Base-by-base conservation (phyloP, 1,139 yeast species). In the Suhomyces guaymorum region DNA sequence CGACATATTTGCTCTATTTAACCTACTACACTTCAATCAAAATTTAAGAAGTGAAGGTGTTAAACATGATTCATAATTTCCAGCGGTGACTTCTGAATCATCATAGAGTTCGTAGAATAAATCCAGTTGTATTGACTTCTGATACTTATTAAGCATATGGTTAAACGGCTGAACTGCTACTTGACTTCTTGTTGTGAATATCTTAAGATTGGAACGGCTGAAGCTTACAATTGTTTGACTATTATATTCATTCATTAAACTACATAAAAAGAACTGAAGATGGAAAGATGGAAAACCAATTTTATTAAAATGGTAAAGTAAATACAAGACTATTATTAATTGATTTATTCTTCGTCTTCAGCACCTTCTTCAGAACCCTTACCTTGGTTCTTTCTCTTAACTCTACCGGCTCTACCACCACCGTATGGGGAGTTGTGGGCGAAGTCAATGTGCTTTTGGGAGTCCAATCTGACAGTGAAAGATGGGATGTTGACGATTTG, bases 341-440 rank as follows among this genome's bases (percentile, higher is more conserved):
- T 51, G 49, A 61, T 61, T 73, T 77, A 75, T 63, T 75, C 78
- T 49, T 80, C 94, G 49, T 68, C 75, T 59, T 75, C 94, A 55
- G 70, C 92, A 49, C 66, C 87, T 48, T 67, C 92, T 47, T 66
- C 89, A 54, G 65, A 78, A 57, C 68, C 81, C 70, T 78, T 82
- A 68, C 75, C 82, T 70, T 83, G 86, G 82, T 85, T 81, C 79
- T 80, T 90, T 87, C 98, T 89, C 84, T 94, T 94, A 65, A 88
- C 96, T 82, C 98, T 94, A 73, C 99, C 99, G 61, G 98, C 94
- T 80, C 98, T 92, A 61, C 97, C 98, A 79, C 98, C 98, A 72
- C 98, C 98, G 88, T 87, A 92, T 74, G 99, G 98, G 56, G 98
- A 92, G 73, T 87, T 88, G 70, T 90, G 84, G 63, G 98, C 95